Evolutionary conservation across 2,329 filamentous ascomycete genomes (phyloP), one percentile per base, ranked within the genome.

Genomic region (Incumbomyces lentus): DNA sequence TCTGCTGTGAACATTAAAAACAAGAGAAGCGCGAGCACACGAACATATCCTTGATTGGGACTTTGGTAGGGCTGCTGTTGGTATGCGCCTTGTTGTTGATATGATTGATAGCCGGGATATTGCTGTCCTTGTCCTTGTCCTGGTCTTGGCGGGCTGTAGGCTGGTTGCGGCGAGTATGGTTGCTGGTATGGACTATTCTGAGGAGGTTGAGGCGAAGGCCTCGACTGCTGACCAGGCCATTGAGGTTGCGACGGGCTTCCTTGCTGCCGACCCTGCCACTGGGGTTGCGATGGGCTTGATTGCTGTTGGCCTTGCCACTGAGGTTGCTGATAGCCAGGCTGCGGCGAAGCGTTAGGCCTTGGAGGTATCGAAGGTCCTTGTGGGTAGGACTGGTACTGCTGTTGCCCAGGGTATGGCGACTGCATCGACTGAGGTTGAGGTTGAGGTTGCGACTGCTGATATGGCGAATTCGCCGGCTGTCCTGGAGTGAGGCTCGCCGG

Each of bases 41-140:
- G 52, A 49, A 43, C 55, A 54, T 31, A 52, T 49, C 17, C 47
- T 50, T 35, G 55, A 52, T 41, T 50, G 42, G 33, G 53, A 40
- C n/a, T 51, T 50, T 35, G 49, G 50, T 44, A 52, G 44, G 57
- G 56, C 39, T 64, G 64, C 44, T 60, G 59, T 41, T 60, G 59
- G 46, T 64, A 65, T 22, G 59, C 58, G 59, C 35, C 57, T 59
- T 45, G 60, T 63, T 30, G 18, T 18, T 37, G 19, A 13, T 34
- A 22, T n/a, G 10, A 19, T 14, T 4, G 32, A 29, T 16, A 30
- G 54, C 31, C 46, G 6, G 35, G 65, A 52, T 65, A 63, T 44
- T 67, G 63, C 34, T 62, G 66, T 36, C 68, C 64, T 16, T 66
- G 64, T n/a, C n/a, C n/a, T n/a, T n/a, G n/a, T n/a, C n/a, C n/a